Base-by-base conservation (phyloP, 2,329 filamentous ascomycete species). In the Huntiella bhutanensis region DNA sequence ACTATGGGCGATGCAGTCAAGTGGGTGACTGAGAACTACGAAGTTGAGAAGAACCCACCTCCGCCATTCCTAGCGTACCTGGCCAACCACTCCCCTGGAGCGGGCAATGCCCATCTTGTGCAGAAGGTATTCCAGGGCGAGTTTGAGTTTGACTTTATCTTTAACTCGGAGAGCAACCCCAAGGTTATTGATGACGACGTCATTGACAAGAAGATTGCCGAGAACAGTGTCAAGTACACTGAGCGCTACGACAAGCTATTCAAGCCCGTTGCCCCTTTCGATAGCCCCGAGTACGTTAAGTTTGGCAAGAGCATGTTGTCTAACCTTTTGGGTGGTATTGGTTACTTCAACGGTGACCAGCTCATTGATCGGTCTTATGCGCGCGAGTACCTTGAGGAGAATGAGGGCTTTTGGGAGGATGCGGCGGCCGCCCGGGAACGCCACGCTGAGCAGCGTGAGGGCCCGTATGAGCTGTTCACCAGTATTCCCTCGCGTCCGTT, bases 371-470 rank as follows among this genome's bases (percentile, higher is more conserved):
- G 86, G 34, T 94, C 87, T 0, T 83, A 88, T 56, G 84, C 85
- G n/a, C 67, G 80, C 7, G 88, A 93, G 56, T 96, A 96, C 54
- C 85, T 94, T 8, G 91, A 98, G 63, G 85, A 92, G 53, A 83
- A 85, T 49, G 91, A 96, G 61, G 82, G 83, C 0, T 96, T 96
- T 63, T 95, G 88, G 87, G 80, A 91, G 57, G 87, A 92, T 53
- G 77, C 91, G 13, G 86, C 80, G 2, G 79, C 81, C 56, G 88
- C 87, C 4, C 73, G 85, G 49, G 71, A 67, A 17, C 75, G 77
- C 49, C 77, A 75, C 47, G 63, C 75, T 52, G 77, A 86, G 52
- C 68, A 75, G 50, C 62, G 80, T 0, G 86, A 92, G 57, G 84
- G 84, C 0, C 85, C 88, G 1, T 83, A 80, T 46, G 84, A 94